Base-by-base conservation (phyloP, 129 eudicot genomes). In the Escallonia rubra region DNA sequence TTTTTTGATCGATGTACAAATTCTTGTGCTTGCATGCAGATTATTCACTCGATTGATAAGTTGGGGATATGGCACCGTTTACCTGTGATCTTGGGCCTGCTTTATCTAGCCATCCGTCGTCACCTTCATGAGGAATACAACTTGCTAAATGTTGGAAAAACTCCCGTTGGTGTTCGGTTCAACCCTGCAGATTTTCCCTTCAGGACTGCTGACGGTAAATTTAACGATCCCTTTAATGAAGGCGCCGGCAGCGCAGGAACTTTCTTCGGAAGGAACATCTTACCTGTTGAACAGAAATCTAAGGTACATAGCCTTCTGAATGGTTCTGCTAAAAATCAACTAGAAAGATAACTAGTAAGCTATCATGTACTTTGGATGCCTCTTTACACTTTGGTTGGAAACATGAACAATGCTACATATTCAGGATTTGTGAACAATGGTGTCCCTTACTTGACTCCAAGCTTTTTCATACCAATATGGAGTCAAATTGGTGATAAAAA, bases 261-360 rank as follows among this genome's bases (percentile, higher is more conserved):
- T 72, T 86, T 82, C 78, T 86, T 86, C 65, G 88, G 92, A 73
- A 70, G 92, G 73, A 86, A 86, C 40, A 69, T 82, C 48, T 74
- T 70, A 43, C 92, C 92, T 0, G 80, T 76, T 61, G 76, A 80
- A 57, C 84, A 86, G 69, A 61, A 68, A 47, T 64, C 74, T 50
- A 80, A 74, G 83, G 92, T 86, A 73, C 11, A 48, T 48, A 10
- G 11, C 7, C 13, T 9, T 2, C 7, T 48, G 3, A 9, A 9
- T 2, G 11, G 50, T 46, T 46, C 10, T 46, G 8, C 10, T 46
- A 46, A 46, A 46, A 46, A 46, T 46, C 10, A 5, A 46, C 50
- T 46, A 46, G 10, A 50, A 50, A 50, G 34, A 23, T 23, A 23
- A 23, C 34, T 1, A 0, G 1, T 23, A 23, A 23, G 34, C 34